phyloP scores from a whole-genome alignment of 2,329 filamentous ascomycete genomes.

The Phyllachora maydis region DNA sequence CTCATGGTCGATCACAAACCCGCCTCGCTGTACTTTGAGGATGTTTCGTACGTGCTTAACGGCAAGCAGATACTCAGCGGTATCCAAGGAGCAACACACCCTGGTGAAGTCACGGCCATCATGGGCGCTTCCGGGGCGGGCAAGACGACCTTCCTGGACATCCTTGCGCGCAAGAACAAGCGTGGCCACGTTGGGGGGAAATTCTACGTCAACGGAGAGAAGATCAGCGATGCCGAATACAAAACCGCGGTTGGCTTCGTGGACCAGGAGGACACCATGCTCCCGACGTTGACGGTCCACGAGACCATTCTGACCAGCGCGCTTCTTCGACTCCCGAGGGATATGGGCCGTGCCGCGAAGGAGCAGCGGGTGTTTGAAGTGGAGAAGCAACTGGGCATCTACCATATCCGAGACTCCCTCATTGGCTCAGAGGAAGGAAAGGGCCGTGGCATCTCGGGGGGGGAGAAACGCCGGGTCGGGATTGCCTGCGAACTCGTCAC shows the following conservation, averaged over 20 bases:
- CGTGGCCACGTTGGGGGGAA: constrained; percentile 58
- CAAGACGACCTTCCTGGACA: constrained; percentile 93
- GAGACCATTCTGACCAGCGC: constrained; percentile 95
- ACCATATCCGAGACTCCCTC: constrained; percentile 80
- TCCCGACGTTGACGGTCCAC: constrained; percentile 88
- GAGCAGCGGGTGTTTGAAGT: constrained; percentile 83
- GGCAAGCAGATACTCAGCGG: constrained; percentile 67
- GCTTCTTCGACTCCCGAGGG: constrained; percentile 69
- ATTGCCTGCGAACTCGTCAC: constrained; percentile 97
- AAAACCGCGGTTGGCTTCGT: constrained; percentile 90
- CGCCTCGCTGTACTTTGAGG: constrained; percentile 69
- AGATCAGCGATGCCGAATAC: constrained; percentile 66
- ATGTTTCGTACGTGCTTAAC: constrained; percentile 71
- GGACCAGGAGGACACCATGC: constrained; percentile 93
- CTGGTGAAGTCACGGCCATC: constrained; percentile 89
- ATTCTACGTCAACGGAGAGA: constrained; percentile 88
- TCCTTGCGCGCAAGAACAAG: constrained; percentile 93
- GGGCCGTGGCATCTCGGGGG: constrained; percentile 87
- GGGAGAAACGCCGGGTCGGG: constrained; percentile 86
- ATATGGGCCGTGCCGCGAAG: constrained; percentile 78
- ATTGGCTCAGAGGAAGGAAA: constrained; percentile 93
- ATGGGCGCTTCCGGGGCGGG: constrained; percentile 97
- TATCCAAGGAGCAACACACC: constrained; percentile 72
- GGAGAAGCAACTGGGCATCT: constrained; percentile 86
- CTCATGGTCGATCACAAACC: constrained; percentile 85